Conservation (phyloP, 352 stramenopile species). For the Pythium coloratum region DNA sequence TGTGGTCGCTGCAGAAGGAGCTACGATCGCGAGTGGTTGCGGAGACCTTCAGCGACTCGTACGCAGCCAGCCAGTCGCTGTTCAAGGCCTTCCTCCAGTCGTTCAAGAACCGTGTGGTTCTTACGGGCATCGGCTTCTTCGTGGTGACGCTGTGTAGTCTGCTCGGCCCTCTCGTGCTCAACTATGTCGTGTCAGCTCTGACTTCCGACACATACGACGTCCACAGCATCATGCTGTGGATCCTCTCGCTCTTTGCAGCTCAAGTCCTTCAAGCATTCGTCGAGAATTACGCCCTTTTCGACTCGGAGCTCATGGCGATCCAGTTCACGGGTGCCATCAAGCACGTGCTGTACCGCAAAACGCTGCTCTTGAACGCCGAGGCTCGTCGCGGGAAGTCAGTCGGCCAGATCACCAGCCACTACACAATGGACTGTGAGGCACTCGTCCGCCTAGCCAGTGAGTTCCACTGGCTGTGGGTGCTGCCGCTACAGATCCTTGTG, state of each 20-base stretch:
- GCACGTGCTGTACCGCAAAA: constrained; percentile 55
- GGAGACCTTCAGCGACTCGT: constrained; percentile 29
- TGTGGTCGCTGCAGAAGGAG: constrained; percentile 41
- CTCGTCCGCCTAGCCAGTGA: constrained; percentile 42
- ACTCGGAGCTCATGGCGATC: constrained; percentile 53
- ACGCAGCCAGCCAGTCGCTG: constrained; percentile 33
- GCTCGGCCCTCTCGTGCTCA: constrained; percentile 47
- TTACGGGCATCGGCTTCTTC: constrained; percentile 46
- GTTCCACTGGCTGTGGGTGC: constrained; percentile 65
- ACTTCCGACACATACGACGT: constrained; percentile 20
- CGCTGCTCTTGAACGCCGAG: constrained; percentile 42
- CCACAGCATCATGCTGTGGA: constrained; percentile 35
- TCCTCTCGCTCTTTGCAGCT: constrained; percentile 42
- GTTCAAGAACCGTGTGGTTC: constrained; percentile 37
- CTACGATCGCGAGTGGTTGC: constrained; percentile 32
- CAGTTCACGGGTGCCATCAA: constrained; percentile 54
- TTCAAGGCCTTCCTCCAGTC: constrained; percentile 33
- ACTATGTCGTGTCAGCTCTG: constrained; percentile 40
- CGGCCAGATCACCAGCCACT: constrained; percentile 62
- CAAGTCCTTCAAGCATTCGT: constrained; percentile 59
- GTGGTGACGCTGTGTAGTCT: constrained; percentile 53
- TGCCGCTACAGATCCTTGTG: constrained; percentile 40
- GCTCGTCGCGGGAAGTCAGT: constrained; percentile 47
- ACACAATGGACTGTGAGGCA: constrained; percentile 53
- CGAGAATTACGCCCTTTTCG: constrained; percentile 50